phyloP scores from a whole-genome alignment of 176 grass and related monocot genomes.

The Zea luxurians region DNA sequence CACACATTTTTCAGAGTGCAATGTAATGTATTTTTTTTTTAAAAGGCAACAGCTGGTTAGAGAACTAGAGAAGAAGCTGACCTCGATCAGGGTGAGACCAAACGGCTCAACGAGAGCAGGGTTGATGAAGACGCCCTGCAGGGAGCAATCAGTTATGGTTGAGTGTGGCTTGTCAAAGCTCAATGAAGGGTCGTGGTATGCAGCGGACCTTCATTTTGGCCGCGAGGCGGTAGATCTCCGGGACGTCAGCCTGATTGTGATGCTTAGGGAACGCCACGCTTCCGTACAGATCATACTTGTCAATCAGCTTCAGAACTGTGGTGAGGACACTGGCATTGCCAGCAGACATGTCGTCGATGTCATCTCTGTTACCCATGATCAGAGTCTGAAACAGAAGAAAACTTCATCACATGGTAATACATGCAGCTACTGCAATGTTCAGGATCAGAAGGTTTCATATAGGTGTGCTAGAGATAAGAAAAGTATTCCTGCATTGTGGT shows the following conservation, averaged over 20 bases:
- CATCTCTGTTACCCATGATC: constrained; percentile 98
- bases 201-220: constrained; percentile 73
- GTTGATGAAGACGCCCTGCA: constrained; percentile 97
- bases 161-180: constrained; percentile 18
- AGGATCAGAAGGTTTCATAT: neutral
- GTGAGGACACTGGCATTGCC: constrained; percentile 82
- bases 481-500: neutral
- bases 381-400: constrained; percentile 48
- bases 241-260: constrained; percentile 91
- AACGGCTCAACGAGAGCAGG: constrained; percentile 97
- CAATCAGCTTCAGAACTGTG: constrained; percentile 84
- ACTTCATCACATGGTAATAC: neutral
- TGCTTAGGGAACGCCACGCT: constrained; percentile 93
- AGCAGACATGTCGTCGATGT: constrained; percentile 82
- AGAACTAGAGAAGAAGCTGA: constrained; percentile 27
- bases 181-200: constrained; percentile 6
- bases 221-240: constrained; percentile 86
- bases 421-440: constrained; percentile 2
- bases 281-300: constrained; percentile 98
- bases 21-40: neutral
- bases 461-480: neutral
- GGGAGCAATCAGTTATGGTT: neutral
- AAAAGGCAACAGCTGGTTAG: neutral
- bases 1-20: constrained; percentile 2
- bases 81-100: constrained; percentile 97